Base-by-base conservation (phyloP, 169 alveolate genomes). In the Babesia divergens region DNA sequence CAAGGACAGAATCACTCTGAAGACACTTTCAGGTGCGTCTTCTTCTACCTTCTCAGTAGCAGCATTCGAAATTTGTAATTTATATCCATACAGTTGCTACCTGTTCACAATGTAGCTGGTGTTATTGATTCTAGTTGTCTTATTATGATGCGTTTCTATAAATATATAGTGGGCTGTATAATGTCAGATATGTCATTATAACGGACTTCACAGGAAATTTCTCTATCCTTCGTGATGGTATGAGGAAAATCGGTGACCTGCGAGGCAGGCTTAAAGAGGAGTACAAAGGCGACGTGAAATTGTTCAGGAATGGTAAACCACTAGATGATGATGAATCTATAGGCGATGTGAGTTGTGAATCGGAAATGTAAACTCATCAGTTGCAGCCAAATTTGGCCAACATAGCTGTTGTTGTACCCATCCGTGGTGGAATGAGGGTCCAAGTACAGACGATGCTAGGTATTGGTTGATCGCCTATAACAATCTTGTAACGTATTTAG, bases 361-460 rank as follows among this genome's bases (percentile, higher is more conserved):
- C 13, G 6, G 31, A 24, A 11, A 35, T 0, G 18, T 26, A 28
- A 6, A 11, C 35, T 4, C 8, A 32, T 22, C 11, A 20, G 18
- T 7, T 5, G n/a, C 49, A 72, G 80, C 55, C 14, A 20, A 35
- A 24, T 22, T 46, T 65, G 20, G 46, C 22, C 35, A 24, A 51
- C 0, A 28, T 75, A n/a, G 31, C 22, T 31, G 9, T 59, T 46
- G 26, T 64, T 31, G 35, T 60, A 11, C 47, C 69, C 26, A 38
- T 75, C 6, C 24, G 85, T 26, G 85, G 85, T 0, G 85, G 85
- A 5, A 59, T 75, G 80, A 50, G 59, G 46, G 56, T 75, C 22
- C 60, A 60, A 35, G 80, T 75, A 29, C 59, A 75, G 40, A 75
- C 85, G 18, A 75, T 75, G 85, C 59, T 32, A 18, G 85, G 85